Conservation (phyloP, 2,329 filamentous ascomycete genomes). For the Penicillium glabrum region DNA sequence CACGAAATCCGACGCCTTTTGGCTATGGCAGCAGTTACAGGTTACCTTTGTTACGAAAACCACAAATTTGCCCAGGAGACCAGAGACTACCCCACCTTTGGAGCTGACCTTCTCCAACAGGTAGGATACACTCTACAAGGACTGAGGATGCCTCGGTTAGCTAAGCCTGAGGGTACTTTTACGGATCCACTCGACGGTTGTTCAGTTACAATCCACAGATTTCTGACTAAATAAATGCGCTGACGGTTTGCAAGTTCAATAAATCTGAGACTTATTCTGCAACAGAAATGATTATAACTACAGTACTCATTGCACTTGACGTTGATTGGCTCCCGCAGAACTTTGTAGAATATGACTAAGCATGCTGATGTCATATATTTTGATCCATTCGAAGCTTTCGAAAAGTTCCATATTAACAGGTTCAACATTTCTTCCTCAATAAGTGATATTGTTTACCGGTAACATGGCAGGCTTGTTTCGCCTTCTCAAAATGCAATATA, state of each 20-base stretch:
- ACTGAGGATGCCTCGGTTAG: too few relatives aligned
- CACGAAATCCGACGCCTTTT: neutral
- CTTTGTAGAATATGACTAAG: neutral
- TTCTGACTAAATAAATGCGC: too few relatives aligned
- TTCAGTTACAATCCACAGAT: too few relatives aligned
- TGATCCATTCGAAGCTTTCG: neutral
- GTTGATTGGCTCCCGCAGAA: too few relatives aligned
- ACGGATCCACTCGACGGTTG: too few relatives aligned
- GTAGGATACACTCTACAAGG: neutral
- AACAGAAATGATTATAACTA: too few relatives aligned
- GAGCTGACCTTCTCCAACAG: neutral
- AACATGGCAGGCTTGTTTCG: slow-evolving; percentile 31
- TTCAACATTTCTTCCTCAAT: neutral
- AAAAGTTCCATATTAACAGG: neutral
- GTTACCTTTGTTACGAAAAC: neutral
- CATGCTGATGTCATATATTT: slow-evolving; percentile 1
- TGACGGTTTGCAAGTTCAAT: too few relatives aligned
- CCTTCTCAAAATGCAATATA: slow-evolving; percentile 32
- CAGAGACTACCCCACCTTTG: neutral
- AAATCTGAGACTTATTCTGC: too few relatives aligned
- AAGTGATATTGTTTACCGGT: neutral
- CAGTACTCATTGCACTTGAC: too few relatives aligned
- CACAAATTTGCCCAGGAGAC: neutral
- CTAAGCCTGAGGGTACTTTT: too few relatives aligned
- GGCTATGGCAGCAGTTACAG: neutral